Evolutionary conservation across 2,329 filamentous ascomycete genomes (phyloP), one percentile per base, ranked within the genome.

Genomic region (Aspergillus aculeatus): DNA sequence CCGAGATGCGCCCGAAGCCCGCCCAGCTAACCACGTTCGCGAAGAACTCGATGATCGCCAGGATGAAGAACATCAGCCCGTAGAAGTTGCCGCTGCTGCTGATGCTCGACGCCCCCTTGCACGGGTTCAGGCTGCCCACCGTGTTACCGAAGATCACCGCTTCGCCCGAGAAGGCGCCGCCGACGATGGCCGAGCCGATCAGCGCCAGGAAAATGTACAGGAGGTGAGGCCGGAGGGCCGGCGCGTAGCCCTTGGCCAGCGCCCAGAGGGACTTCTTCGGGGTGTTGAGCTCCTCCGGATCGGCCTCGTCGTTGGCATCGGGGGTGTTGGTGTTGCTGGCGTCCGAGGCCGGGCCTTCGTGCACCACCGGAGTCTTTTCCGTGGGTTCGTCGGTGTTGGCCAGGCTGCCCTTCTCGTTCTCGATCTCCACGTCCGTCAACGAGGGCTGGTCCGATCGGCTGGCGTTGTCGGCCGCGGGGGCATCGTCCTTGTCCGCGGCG

Each of bases 1-100:
- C 87, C 0, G 87, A 83, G 0, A 85, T 75, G 57, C 79, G 75
- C 1, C 84, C 85, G 63, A 87, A 86, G 4, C 75, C 74, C 2
- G 80, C 78, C 79, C 84, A 84, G 64, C 84, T 87, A 26, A 81
- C 77, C 6, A 85, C 75, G 62, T 90, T 88, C 65, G 84, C 84
- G 21, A 85, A 77, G 66, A 87, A 81, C 62, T 86, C 84, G 31
- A 86, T 77, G 48, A 82, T 77, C 2, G 83, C 85, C 9, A 88
- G 76, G 66, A 86, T 80, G 68, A 87, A 86, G 71, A 86, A 83
- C 68, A 87, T 75, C 7, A 84, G 76, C 1, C 82, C 82, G 49
- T 82, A 85, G 56, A 87, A 78, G 23, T 78, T 72, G 2, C 84
- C 84, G 26, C 74, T 70, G 23, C 77, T 77, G 12, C 78, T 75